Conservation (phyloP, 2,329 filamentous ascomycete genomes). For the Aspergillus costaricaensis region DNA sequence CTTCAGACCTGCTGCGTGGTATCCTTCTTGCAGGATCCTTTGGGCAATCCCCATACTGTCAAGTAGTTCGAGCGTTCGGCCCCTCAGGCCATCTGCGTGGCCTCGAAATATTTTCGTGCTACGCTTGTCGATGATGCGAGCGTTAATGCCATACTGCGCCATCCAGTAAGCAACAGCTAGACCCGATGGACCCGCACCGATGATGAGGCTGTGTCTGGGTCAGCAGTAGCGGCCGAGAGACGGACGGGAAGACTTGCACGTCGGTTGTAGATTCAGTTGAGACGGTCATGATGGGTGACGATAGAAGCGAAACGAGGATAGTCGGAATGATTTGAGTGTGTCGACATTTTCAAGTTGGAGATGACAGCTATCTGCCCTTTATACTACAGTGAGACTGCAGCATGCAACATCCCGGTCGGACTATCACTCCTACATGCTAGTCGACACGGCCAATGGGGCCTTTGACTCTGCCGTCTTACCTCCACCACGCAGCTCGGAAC, state of each 20-base stretch:
- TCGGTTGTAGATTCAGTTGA: conserved; percentile 11
- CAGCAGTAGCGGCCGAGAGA: not conserved
- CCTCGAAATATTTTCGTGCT: conserved; percentile 37
- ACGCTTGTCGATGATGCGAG: conserved; percentile 52
- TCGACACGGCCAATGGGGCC: not conserved
- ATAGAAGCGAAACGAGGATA: not conserved
- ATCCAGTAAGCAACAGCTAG: conserved; percentile 54
- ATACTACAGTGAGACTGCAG: not conserved
- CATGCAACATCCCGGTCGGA: not conserved
- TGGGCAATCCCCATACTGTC: conserved; percentile 69
- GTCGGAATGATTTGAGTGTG: not conserved
- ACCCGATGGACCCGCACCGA: conserved; percentile 55
- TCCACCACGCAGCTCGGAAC: not conserved
- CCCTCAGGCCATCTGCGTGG: conserved; percentile 23
- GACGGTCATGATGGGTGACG: not conserved
- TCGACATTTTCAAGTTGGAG: no score
- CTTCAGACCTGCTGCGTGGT: conserved; percentile 66
- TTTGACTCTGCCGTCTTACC: not conserved
- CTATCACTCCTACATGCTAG: not conserved
- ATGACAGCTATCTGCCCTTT: not conserved
- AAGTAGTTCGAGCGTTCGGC: conserved; percentile 53
- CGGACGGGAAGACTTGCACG: conserved; percentile 5
- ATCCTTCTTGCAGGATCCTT: conserved; percentile 64
- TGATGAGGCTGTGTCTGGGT: conserved; percentile 32
- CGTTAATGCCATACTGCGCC: conserved; percentile 50